Evolutionary conservation across 2,329 filamentous ascomycete species (phyloP), one percentile per base, ranked within the genome.

Genomic region (Taxawa tesnikishii): DNA sequence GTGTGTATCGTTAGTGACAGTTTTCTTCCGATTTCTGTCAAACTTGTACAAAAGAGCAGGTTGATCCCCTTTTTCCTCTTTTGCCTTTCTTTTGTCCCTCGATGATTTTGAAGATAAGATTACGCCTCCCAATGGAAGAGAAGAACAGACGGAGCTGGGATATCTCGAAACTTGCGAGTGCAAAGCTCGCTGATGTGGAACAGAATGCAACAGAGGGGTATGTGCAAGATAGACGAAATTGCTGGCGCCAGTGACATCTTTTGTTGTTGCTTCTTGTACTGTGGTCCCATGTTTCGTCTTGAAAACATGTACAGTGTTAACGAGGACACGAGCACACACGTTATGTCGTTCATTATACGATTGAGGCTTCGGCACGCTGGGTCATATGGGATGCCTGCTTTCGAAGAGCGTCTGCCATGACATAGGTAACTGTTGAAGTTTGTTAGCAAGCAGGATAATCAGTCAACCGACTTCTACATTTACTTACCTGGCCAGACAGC

Each of bases 401-500:
- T 48, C 79, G 72, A 26, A 79, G 60, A 16, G 74, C 75, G 38
- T 70, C 70, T 31, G 73, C 71, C 70, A 79, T 79, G 30, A 79
- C 64, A 52, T 75, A 75, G n/a, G 73, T 78, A 27, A 79, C 75
- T 77, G 43, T 13, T 26, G 12, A 21, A 27, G 8, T 17, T 25
- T 37, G 35, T 55, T 45, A 58, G 47, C 38, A 47, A 31, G 29
- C 15, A 9, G 4, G 32, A 39, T 32, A 40, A 36, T 26, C 19
- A 18, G 27, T 12, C 4, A 26, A 12, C 26, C 10, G 15, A 24
- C 19, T 12, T 19, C 14, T 13, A n/a, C 9, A 28, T 29, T 21
- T 24, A 62, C 75, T 67, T 62, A 87, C 82, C 79, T 54, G 87
- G 87, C 88, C 90, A 98, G 16, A 94, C 83, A 42, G 83, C 80